phyloP scores from a whole-genome alignment of 805 yeast species.

The Wickerhamiella parazyma region DNA sequence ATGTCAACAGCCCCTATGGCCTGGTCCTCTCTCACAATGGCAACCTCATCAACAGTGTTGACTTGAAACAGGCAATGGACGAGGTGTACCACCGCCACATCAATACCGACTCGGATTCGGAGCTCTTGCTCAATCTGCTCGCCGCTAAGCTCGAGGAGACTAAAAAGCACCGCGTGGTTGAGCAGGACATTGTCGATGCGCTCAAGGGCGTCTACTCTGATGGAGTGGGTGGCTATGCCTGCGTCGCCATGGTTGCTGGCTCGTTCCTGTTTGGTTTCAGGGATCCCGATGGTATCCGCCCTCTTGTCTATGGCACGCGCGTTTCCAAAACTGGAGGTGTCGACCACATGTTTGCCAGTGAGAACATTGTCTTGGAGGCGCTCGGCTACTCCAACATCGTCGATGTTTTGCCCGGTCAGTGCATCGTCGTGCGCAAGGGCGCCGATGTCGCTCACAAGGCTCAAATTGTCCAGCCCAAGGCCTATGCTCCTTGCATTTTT shows the following conservation, averaged over 20 bases:
- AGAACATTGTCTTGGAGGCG: slow-evolving; percentile 86
- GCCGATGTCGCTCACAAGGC: slow-evolving; percentile 61
- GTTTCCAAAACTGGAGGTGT: slow-evolving; percentile 45
- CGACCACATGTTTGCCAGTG: slow-evolving; percentile 93
- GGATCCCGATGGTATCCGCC: slow-evolving; percentile 95
- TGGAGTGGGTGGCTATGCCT: slow-evolving; percentile 95
- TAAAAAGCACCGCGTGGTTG: slow-evolving; percentile 86
- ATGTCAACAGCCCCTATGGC: slow-evolving; percentile 95
- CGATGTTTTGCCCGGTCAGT: slow-evolving; percentile 90
- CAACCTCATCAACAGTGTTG: slow-evolving; percentile 76
- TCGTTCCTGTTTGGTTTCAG: slow-evolving; percentile 91
- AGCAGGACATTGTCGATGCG: slow-evolving; percentile 77
- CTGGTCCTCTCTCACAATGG: slow-evolving; percentile 87
- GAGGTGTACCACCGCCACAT: slow-evolving; percentile 93
- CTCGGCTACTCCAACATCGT: slow-evolving; percentile 69
- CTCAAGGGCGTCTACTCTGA: slow-evolving; percentile 64
- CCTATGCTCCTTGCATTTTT: slow-evolving; percentile 89
- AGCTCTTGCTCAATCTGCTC: slow-evolving; percentile 73
- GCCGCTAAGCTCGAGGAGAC: slow-evolving; percentile 84
- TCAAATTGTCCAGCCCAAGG: slow-evolving; percentile 66
- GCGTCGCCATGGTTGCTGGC: slow-evolving; percentile 90
- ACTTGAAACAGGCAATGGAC: slow-evolving; percentile 67
- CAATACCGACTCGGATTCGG: slow-evolving; percentile 94
- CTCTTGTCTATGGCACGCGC: slow-evolving; percentile 77
- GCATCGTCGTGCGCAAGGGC: slow-evolving; percentile 79